Evolutionary conservation across 352 stramenopile species (phyloP), one percentile per base, ranked within the genome.

Genomic region (Phytophthora macrochlamydospora): DNA sequence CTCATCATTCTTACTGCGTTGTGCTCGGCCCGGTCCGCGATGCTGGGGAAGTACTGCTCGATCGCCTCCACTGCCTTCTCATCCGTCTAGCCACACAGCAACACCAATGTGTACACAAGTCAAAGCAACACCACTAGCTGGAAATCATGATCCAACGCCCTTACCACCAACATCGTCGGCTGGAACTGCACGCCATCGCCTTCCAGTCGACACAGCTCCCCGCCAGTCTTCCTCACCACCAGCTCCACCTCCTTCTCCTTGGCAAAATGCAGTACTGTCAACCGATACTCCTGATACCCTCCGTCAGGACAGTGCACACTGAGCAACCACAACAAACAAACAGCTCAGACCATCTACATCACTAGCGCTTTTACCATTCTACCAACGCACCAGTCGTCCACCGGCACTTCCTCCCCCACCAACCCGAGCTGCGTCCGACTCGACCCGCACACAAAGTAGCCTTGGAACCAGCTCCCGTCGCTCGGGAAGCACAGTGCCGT

Each of bases 261-360:
- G 35, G 72, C 67, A 69, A 89, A 92, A 57, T 89, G 73, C 44
- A 89, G 69, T 29, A 92, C 61, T 45, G 78, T 89, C 45, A 92
- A 56, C 5, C 68, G 58, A 69, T 81, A 92, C 58, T 87, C 77
- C 62, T 86, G 74, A 65, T 88, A 91, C 6, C 83, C 83, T 65
- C 83, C 83, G 65, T 91, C 76, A 1, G 81, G 79, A 75, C 83
- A 91, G 30, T 70, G 71, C 52, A 87, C 66, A 59, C 78, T 86
- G 54, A 66, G 50, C 24, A 38, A 9, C 29, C 28, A 43, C 46
- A 12, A n/a, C 18, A 8, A 13, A 55, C 49, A 35, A 33, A 38
- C 29, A 58, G 18, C 18, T 24, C 18, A 24, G 18, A 24, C 18
- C 18, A 24, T 24, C 18, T 24, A 24, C 18, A 24, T 24, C 18